Percentiles rank a stretch among this genome's conserved stretches.
phyloP scores from a whole-genome alignment of 345 rosid species.

The Erucastrum elatum region DNA sequence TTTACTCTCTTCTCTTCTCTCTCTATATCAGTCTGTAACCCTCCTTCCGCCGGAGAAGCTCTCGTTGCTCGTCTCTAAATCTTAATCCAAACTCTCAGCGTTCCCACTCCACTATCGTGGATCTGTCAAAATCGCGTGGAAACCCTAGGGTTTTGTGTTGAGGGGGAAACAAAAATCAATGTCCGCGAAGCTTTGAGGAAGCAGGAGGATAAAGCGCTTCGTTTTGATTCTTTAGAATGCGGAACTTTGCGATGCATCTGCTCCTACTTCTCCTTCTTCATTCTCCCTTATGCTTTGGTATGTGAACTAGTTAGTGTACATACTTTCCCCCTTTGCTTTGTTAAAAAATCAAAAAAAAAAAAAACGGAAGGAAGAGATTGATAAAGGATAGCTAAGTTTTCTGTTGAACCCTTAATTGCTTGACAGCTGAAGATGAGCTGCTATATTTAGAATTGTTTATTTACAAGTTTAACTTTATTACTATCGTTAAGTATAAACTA shows the following conservation, averaged over 20 bases:
- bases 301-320: neutral
- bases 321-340: neutral
- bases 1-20: conserved; percentile 25
- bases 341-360: neutral
- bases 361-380: neutral
- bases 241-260: conserved; percentile 39
- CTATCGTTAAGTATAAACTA: conserved; percentile 18
- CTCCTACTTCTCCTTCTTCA: conserved; percentile 49
- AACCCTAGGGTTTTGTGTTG: conserved; percentile 53
- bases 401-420: conserved; percentile 5
- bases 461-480: conserved; percentile 20
- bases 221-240: conserved; percentile 37
- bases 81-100: neutral
- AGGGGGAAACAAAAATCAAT: neutral
- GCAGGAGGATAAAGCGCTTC: conserved; percentile 20
- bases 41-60: conserved; percentile 36
- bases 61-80: conserved; percentile 23
- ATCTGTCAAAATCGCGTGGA: conserved; percentile 49
- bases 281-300: conserved; percentile 41
- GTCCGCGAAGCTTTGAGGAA: conserved; percentile 28
- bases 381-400: conserved; percentile 5
- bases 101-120: conserved; percentile 39
- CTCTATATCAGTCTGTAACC: conserved; percentile 13
- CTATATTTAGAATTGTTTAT: conserved; percentile 31
- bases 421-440: conserved; percentile 39